These are phyloP conservation scores for Imleria badia DNA, from an alignment of 768 basidiomycete genomes.

Conservation along the genomic window DNA sequence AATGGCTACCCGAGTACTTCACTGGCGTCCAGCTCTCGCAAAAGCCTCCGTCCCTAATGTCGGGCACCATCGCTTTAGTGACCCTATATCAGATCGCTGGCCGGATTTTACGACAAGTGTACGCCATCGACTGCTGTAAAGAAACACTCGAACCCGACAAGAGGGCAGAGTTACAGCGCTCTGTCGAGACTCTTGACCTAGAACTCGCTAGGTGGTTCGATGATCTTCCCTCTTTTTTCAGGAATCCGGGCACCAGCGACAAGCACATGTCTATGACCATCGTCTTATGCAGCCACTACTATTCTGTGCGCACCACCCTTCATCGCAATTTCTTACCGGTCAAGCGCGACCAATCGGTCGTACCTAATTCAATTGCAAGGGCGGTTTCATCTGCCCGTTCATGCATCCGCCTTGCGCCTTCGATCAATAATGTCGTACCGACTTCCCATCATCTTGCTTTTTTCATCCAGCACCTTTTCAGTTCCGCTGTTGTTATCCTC, in stretches of 20 bases:
- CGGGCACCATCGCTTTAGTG: slow-evolving; percentile 73
- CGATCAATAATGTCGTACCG: slow-evolving; percentile 81
- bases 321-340: slow-evolving; percentile 88
- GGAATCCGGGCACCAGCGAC: slow-evolving; percentile 68
- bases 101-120: slow-evolving; percentile 77
- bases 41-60: slow-evolving; percentile 70
- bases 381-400: slow-evolving; percentile 83
- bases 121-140: slow-evolving; percentile 75
- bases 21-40: slow-evolving; percentile 57
- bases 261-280: slow-evolving; percentile 85
- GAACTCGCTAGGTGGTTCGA: slow-evolving; percentile 85
- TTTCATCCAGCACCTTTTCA: slow-evolving; percentile 88
- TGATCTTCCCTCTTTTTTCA: slow-evolving; percentile 70
- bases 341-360: slow-evolving; percentile 65
- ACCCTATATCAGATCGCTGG: slow-evolving; percentile 85
- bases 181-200: slow-evolving; percentile 75
- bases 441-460: slow-evolving; percentile 86
- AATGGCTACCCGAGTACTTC: slow-evolving; percentile 69
- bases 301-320: slow-evolving; percentile 82
- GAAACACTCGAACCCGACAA: slow-evolving; percentile 72
- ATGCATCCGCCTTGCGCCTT: slow-evolving; percentile 81
- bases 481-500: slow-evolving; percentile 81
- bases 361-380: slow-evolving; percentile 72
- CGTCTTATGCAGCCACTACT: slow-evolving; percentile 86
- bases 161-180: slow-evolving; percentile 71